phyloP scores from a whole-genome alignment of 768 basidiomycete species.

The Boletus subcaerulescens region DNA sequence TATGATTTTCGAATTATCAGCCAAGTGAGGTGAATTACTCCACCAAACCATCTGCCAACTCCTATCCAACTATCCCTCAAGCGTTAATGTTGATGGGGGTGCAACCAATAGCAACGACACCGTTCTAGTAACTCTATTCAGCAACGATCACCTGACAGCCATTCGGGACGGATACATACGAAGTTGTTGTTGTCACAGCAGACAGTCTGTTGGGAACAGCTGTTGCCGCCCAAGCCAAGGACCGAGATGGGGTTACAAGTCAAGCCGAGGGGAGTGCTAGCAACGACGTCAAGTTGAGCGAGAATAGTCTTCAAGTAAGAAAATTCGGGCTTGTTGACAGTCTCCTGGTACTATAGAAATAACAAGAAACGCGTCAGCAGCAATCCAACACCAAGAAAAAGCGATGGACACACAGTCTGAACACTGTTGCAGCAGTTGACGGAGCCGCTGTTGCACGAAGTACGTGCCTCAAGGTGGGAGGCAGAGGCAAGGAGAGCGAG shows the following conservation, averaged over 20 bases:
- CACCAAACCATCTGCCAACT: too few relatives aligned
- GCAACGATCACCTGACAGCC: neutral
- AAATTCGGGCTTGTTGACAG: too few relatives aligned
- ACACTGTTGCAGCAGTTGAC: slow-evolving; percentile 11
- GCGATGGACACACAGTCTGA: neutral
- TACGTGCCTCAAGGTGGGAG: neutral
- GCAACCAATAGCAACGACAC: too few relatives aligned
- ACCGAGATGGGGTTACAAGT: neutral
- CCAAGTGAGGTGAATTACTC: too few relatives aligned
- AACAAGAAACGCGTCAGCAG: neutral
- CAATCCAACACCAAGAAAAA: too few relatives aligned
- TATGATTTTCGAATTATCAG: too few relatives aligned
- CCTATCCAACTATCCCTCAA: too few relatives aligned
- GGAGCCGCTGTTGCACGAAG: slow-evolving; percentile 6
- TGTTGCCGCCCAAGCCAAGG: neutral
- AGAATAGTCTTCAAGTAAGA: too few relatives aligned
- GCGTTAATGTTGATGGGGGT: too few relatives aligned
- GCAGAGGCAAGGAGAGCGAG: slow-evolving; percentile 16
- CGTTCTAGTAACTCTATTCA: too few relatives aligned
- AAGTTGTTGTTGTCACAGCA: slow-evolving; percentile 4
- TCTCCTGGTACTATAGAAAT: too few relatives aligned
- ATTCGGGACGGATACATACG: neutral
- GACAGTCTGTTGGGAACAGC: neutral
- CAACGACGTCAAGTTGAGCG: neutral
- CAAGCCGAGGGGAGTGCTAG: neutral